These are phyloP conservation scores for Chenopodium berlandieri DNA, from an alignment of 148 eudicot genomes.

Conservation along the genomic window DNA sequence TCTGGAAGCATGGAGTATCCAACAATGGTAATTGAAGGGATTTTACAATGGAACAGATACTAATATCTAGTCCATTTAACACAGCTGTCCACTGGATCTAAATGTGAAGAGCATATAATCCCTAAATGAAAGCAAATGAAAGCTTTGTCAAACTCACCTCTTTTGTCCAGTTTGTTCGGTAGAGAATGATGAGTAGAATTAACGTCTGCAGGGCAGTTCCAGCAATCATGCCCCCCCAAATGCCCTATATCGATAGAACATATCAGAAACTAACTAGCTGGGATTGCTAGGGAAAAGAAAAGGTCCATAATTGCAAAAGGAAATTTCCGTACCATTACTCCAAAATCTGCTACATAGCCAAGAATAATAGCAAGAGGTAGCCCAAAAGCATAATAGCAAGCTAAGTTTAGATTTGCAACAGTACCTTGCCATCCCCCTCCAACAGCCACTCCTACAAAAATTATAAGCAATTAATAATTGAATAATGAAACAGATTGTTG, in stretches of 20 bases:
- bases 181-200: slow-evolving; percentile 51
- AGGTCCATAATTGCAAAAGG: neutral
- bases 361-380: slow-evolving; percentile 64
- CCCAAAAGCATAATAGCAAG: slow-evolving; percentile 64
- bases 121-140: neutral
- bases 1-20: neutral
- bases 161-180: slow-evolving; percentile 74
- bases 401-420: slow-evolving; percentile 77
- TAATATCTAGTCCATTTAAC: neutral
- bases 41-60: neutral
- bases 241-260: slow-evolving; percentile 46
- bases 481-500: neutral
- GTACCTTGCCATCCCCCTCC: slow-evolving; percentile 91
- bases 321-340: slow-evolving; percentile 50
- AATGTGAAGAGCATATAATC: too few relatives aligned
- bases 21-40: neutral
- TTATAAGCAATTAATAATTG: neutral
- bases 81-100: neutral
- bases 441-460: slow-evolving; percentile 62
- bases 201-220: slow-evolving; percentile 66
- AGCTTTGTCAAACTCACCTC: slow-evolving; percentile 44
- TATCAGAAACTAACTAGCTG: neutral
- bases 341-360: slow-evolving; percentile 58
- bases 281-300: neutral
- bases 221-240: slow-evolving; percentile 84